Percentiles rank a stretch among this genome's conserved stretches.
Evolutionary conservation across 805 yeast species (phyloP).

Genomic region (Yarrowia yakushimensis): DNA sequence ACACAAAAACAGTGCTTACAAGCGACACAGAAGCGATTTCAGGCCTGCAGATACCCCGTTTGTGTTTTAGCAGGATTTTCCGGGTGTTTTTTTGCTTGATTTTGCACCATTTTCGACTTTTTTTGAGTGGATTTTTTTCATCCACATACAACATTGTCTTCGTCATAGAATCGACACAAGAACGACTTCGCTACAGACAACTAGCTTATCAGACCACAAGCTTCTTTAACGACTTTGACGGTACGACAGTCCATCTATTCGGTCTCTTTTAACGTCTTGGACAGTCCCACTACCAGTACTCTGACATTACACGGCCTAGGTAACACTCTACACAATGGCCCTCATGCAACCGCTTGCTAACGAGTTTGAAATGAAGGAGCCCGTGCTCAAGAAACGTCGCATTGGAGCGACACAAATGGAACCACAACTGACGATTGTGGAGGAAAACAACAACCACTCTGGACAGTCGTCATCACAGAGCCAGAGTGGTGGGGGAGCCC

Average conservation of each 20-base stretch:
- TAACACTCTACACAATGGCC: neutral
- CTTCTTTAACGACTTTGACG: too few relatives aligned
- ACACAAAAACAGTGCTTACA: neutral
- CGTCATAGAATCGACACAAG: too few relatives aligned
- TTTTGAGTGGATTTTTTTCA: too few relatives aligned
- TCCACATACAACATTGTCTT: too few relatives aligned
- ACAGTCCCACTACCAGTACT: neutral
- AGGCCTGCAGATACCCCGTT: too few relatives aligned
- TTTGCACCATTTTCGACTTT: neutral
- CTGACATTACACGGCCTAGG: neutral
- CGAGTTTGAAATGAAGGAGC: slow-evolving; percentile 16
- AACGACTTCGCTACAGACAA: too few relatives aligned
- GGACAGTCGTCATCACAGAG: neutral
- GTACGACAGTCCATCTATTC: too few relatives aligned
- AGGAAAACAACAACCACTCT: neutral
- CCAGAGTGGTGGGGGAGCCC: neutral
- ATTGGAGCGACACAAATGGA: slow-evolving; percentile 18
- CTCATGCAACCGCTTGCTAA: slow-evolving; percentile 11
- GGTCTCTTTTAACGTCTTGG: too few relatives aligned
- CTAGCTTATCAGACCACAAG: too few relatives aligned
- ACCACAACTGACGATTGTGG: neutral
- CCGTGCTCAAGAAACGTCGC: slow-evolving; percentile 4
- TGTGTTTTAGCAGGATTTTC: too few relatives aligned
- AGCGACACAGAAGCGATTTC: neutral
- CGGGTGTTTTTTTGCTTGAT: neutral